phyloP scores from a whole-genome alignment of 164 flowering plant genomes.

The Buxus sempervirens region DNA sequence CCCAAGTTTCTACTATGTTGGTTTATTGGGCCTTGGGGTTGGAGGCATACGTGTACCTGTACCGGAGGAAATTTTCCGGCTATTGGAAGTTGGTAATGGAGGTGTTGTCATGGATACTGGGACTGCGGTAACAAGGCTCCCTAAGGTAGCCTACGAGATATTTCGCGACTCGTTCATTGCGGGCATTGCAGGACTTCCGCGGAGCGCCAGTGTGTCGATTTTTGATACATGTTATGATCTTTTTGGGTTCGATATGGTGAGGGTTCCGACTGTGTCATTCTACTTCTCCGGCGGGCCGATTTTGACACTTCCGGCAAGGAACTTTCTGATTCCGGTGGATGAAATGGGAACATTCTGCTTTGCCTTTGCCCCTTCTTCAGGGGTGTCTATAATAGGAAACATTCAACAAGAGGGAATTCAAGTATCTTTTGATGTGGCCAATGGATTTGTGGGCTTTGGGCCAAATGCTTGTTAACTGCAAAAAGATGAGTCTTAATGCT shows the following conservation, averaged over 20 bases:
- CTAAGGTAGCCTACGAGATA: slow-evolving; percentile 52
- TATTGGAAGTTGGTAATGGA: slow-evolving; percentile 51
- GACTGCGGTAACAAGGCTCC: slow-evolving; percentile 85
- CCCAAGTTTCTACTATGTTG: slow-evolving; percentile 75
- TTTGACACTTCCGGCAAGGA: slow-evolving; percentile 76
- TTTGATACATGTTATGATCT: slow-evolving; percentile 88
- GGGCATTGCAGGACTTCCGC: slow-evolving; percentile 52
- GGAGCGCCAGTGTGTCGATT: slow-evolving; percentile 56
- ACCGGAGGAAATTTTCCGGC: slow-evolving; percentile 42
- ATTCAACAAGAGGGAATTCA: slow-evolving; percentile 93
- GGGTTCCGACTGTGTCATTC: slow-evolving; percentile 90
- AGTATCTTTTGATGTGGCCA: slow-evolving; percentile 70
- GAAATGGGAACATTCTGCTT: slow-evolving; percentile 81
- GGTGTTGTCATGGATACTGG: slow-evolving; percentile 96
- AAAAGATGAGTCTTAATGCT: background rate
- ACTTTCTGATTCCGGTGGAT: slow-evolving; percentile 86
- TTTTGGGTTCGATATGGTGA: slow-evolving; percentile 50
- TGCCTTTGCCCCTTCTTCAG: slow-evolving; percentile 79
- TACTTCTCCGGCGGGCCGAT: slow-evolving; percentile 72
- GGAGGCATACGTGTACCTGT: slow-evolving; percentile 59
- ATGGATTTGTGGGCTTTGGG: slow-evolving; percentile 84
- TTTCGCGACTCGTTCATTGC: slow-evolving; percentile 58
- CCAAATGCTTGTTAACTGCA: slow-evolving; percentile 78
- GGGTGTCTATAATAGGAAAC: slow-evolving; percentile 84
- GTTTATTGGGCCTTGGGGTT: slow-evolving; percentile 76